Percentiles rank a stretch among this genome's conserved stretches.
Evolutionary conservation across 768 basidiomycete species (phyloP).

Genomic region (Lactifluus echinatus): DNA sequence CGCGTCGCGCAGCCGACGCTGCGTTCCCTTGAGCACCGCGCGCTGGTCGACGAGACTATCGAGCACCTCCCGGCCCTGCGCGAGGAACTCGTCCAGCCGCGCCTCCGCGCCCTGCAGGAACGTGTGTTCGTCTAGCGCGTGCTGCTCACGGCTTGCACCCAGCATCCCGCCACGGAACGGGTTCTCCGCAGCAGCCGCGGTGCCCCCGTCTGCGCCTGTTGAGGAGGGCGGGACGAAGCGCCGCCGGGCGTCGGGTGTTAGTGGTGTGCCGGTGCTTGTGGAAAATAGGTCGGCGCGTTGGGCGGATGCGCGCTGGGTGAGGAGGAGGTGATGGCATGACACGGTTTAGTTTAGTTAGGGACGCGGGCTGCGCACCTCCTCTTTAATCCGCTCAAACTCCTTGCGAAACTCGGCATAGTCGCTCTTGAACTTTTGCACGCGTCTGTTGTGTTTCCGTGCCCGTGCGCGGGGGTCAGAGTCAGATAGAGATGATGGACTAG

Average conservation of each 20-base stretch:
- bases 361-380: too few species aligned
- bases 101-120: conserved; percentile 80
- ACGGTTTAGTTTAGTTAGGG: too few species aligned
- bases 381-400: conserved; percentile 76
- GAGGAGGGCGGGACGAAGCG: conserved; percentile 39
- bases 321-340: too few species aligned
- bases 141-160: conserved; percentile 56
- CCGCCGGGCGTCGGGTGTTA: conserved; percentile 43
- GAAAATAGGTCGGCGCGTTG: conserved; percentile 62
- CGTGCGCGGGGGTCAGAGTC: too few species aligned
- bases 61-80: conserved; percentile 85
- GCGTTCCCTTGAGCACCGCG: conserved; percentile 92
- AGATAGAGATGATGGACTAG: too few species aligned
- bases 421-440: conserved; percentile 82
- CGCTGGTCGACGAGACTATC: conserved; percentile 91
- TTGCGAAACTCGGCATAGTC: conserved; percentile 78
- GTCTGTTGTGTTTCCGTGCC: too few species aligned
- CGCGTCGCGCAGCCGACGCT: conserved; percentile 73
- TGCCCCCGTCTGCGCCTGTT: conserved; percentile 17
- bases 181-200: conserved; percentile 55
- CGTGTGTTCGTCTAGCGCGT: conserved; percentile 80
- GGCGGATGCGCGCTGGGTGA: conserved; percentile 53
- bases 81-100: conserved; percentile 81
- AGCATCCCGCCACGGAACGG: conserved; percentile 62
- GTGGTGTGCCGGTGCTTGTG: conserved; percentile 22